phyloP scores from a whole-genome alignment of 176 grass and related monocot species.

The Carex pumila region DNA sequence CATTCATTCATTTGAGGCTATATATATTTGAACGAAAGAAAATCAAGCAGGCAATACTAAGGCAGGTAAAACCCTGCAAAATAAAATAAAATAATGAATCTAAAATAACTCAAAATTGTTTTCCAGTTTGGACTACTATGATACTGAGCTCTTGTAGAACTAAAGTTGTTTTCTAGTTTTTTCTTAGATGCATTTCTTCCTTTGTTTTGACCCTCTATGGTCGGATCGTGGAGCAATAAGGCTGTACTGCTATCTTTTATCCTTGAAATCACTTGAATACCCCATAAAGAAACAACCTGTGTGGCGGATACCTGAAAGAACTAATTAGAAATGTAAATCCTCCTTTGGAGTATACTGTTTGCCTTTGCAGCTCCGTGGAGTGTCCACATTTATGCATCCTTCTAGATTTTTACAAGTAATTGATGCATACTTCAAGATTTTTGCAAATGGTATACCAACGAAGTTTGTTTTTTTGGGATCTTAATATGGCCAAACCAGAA shows the following conservation, averaged over 20 bases:
- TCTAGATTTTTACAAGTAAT: background rate
- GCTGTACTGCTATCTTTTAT: background rate
- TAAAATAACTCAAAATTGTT: background rate
- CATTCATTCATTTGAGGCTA: background rate
- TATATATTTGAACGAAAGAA: background rate
- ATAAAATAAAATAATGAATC: background rate
- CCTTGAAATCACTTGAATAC: background rate
- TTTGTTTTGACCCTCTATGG: background rate
- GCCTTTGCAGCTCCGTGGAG: conserved; percentile 67
- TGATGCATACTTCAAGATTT: too few relatives aligned
- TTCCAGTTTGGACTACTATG: background rate
- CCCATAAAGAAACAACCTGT: background rate
- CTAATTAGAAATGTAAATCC: too few relatives aligned
- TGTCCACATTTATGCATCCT: conserved; percentile 20
- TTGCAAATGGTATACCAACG: background rate
- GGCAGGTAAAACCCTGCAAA: background rate
- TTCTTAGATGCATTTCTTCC: background rate
- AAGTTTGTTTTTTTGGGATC: background rate
- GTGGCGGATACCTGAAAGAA: too few relatives aligned
- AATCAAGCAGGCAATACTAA: background rate
- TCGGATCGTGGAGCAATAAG: background rate
- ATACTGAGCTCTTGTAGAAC: background rate
- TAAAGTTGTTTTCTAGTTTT: background rate
- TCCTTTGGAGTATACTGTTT: too few relatives aligned
- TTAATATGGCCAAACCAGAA: background rate